Base-by-base conservation (phyloP, 306 rosid genomes). In the Cucumis cinereus region DNA sequence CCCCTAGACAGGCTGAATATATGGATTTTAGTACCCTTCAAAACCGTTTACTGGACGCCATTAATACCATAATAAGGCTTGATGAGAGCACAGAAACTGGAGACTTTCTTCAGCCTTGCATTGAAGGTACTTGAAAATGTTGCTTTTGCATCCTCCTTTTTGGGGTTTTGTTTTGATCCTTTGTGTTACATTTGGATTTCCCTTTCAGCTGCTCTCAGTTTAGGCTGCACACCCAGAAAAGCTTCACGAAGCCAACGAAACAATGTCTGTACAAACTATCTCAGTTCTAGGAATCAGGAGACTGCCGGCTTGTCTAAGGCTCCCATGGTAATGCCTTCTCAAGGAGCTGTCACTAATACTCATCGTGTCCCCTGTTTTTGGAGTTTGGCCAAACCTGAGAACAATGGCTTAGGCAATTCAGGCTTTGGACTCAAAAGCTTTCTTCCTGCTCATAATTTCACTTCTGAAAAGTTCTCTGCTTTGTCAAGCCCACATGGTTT, bases 31-130 rank as follows among this genome's bases (percentile, higher is more conserved):
- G 81, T 66, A 92, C 93, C 10, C 88, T 92, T 58, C 76, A 89
- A 87, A 89, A 82, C 15, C 82, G 97, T 76, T 76, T 86, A 17
- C 86, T 86, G 83, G 90, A 88, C 16, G 96, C 96, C 76, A 86
- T 92, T 68, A 86, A 86, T 58, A 88, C 89, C 43, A 86, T 92
- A 40, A 86, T 90, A 78, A 84, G 92, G 50, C 85, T 82, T 4
- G 92, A 92, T 62, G 89, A 85, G 75, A 76, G 81, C 43, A 53
- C 82, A 6, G 90, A 92, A 86, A 84, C 87, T 52, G 93, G 89
- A 84, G 78, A 86, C 73, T 83, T 84, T 82, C 84, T 92, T 83
- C 90, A 80, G 70, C 97, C 96, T 81, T 92, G 98, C 82, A 87
- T 92, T 79, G 98, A 92, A 92, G 98, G 96, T 92, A 85, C 53